These are phyloP conservation scores for Parathielavia appendiculata DNA, from an alignment of 495 filamentous ascomycete genomes.

Conservation along the genomic window DNA sequence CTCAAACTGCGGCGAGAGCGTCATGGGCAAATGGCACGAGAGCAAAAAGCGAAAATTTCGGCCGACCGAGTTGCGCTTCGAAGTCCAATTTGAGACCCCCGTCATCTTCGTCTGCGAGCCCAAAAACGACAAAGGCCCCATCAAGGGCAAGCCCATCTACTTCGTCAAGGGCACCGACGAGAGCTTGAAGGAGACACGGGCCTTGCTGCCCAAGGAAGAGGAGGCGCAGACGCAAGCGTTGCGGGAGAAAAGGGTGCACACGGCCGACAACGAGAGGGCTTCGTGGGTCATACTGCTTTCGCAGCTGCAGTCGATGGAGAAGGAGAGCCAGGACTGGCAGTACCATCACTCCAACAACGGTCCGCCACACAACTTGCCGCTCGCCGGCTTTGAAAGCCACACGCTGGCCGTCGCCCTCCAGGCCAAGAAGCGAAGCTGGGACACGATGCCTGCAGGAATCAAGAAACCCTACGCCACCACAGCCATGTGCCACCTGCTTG, in stretches of 20 bases:
- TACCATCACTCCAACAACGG: slow-evolving; percentile 20
- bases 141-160: slow-evolving; percentile 29
- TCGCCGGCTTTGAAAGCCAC: slow-evolving; percentile 23
- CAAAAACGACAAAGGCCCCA: slow-evolving; percentile 38
- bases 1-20: slow-evolving; percentile 38
- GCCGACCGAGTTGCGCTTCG: slow-evolving; percentile 42
- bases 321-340: slow-evolving; percentile 40
- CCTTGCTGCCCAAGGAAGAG: slow-evolving; percentile 24
- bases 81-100: slow-evolving; percentile 46
- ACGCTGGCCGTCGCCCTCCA: slow-evolving; percentile 43
- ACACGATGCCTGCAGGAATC: slow-evolving; percentile 44
- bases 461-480: slow-evolving; percentile 48
- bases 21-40: slow-evolving; percentile 44
- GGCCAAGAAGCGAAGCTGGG: slow-evolving; percentile 46
- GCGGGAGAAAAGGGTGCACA: slow-evolving; percentile 33
- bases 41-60: slow-evolving; percentile 40
- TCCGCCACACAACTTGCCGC: slow-evolving; percentile 4
- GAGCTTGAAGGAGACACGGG: slow-evolving; percentile 34
- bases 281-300: slow-evolving; percentile 45
- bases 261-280: slow-evolving; percentile 45
- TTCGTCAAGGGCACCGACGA: slow-evolving; percentile 38
- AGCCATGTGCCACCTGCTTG: slow-evolving; percentile 46
- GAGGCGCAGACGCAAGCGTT: slow-evolving; percentile 15
- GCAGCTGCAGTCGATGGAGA: slow-evolving; percentile 43
- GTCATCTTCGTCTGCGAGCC: slow-evolving; percentile 45